These are phyloP conservation scores for Mallotus repandus DNA, from an alignment of 441 rosid species.

Conservation along the genomic window DNA sequence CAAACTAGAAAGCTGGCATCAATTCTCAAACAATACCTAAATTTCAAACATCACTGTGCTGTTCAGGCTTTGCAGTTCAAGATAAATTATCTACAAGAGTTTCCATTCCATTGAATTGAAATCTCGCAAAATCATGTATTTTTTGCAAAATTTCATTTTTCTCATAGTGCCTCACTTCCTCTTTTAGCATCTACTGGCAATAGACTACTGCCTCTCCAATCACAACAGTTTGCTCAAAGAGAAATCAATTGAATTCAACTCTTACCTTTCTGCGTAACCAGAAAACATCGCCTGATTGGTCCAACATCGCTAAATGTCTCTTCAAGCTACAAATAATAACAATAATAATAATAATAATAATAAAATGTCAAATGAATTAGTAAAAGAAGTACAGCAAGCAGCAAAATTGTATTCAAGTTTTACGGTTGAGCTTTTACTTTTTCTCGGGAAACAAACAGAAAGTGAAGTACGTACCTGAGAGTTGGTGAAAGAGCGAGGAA, in stretches of 20 bases:
- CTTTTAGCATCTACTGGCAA: no score
- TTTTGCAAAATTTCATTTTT: no score
- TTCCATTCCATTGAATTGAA: no score
- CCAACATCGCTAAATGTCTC: slow-evolving; percentile 87
- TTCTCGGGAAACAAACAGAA: slow-evolving; percentile 10
- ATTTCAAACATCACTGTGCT: no score
- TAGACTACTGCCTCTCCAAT: no score
- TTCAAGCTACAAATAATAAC: slow-evolving; percentile 55
- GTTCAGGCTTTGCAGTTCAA: no score
- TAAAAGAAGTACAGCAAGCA: not conserved
- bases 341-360: not conserved
- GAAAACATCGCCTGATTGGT: slow-evolving; percentile 86
- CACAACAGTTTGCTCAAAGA: no score
- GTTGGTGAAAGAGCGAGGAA: slow-evolving; percentile 81
- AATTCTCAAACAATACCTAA: not conserved
- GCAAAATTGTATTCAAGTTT: not conserved
- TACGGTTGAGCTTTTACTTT: not conserved
- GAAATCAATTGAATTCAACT: no score
- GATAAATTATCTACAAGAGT: no score
- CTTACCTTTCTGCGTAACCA: slow-evolving; percentile 77
- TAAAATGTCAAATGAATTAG: not conserved
- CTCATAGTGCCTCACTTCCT: no score
- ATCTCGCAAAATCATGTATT: no score
- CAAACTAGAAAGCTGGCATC: not conserved
- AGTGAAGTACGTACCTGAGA: slow-evolving; percentile 49